phyloP scores from a whole-genome alignment of 225 moss, liverwort and hornwort genomes.

The Pleurozium schreberi region DNA sequence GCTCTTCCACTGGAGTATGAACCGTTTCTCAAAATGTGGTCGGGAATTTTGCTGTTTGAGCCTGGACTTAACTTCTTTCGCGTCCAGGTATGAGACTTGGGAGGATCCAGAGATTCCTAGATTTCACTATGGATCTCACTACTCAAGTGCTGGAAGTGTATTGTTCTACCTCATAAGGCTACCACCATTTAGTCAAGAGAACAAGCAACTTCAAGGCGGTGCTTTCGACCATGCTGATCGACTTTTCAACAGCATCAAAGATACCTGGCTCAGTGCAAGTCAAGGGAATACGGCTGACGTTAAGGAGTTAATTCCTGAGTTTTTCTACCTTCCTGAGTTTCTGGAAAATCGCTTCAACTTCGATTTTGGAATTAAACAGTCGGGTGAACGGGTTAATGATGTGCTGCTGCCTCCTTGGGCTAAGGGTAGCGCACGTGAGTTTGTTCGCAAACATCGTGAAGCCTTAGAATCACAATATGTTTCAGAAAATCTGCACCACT shows the following conservation, averaged over 20 bases:
- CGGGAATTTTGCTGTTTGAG: background rate
- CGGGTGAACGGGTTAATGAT: conserved; percentile 79
- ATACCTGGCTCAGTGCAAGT: conserved; percentile 92
- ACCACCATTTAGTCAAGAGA: conserved; percentile 84
- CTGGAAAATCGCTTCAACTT: conserved; percentile 76
- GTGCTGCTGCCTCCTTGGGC: conserved; percentile 90
- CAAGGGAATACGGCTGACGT: conserved; percentile 92
- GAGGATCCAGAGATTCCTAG: conserved; percentile 94
- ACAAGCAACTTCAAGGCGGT: conserved; percentile 82
- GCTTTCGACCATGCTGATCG: conserved; percentile 88
- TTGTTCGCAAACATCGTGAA: conserved; percentile 79
- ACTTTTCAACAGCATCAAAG: conserved; percentile 77
- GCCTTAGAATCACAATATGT: conserved; percentile 91
- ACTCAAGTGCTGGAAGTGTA: conserved; percentile 91
- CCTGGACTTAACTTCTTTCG: background rate
- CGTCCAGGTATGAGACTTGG: conserved; percentile 80
- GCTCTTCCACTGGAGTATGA: background rate
- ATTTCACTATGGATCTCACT: conserved; percentile 91
- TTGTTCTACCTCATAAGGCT: conserved; percentile 79
- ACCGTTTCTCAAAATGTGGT: background rate
- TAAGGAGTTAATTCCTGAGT: conserved; percentile 86
- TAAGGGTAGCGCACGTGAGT: conserved; percentile 82
- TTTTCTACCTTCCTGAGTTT: conserved; percentile 84
- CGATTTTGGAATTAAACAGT: conserved; percentile 78
- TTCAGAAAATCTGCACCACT: conserved; percentile 84